Base-by-base conservation (phyloP, 1,284 basidiomycete genomes). In the Ceratobasidium sp. region DNA sequence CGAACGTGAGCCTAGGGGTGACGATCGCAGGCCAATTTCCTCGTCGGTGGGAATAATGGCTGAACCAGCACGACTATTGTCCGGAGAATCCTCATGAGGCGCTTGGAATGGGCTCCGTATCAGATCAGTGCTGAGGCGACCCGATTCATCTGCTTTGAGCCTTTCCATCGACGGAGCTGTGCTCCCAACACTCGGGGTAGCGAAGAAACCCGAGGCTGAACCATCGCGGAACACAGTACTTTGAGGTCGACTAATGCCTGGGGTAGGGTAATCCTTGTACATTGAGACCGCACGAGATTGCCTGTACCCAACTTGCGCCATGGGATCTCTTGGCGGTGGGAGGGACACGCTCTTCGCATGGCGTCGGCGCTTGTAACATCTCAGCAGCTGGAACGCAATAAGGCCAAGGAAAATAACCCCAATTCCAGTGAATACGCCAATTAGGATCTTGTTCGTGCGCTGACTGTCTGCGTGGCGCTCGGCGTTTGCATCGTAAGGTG, bases 381-480 rank as follows among this genome's bases (percentile, higher is more conserved):
- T 47, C 10, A 42, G 43, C 22, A 65, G 47, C 4, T 65, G 49
- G 20, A 65, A 65, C 20, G 49, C 35, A 34, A 53, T n/a, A 2
- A 65, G 34, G 34, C 47, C 49, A n/a, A 65, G 35, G 17, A 53
- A 32, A 47, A 65, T n/a, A 13, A 42, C 49, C 22, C 60, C 60
- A 10, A 65, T 22, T 22, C 27, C 35, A 1, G 60, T 29, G 20
- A 65, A 65, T 13, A 65, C 40, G 43, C 60, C 60, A n/a, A 43
- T 43, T 20, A 65, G 60, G 47, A 65, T 65, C 35, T 42, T 65
- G 32, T 52, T 65, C 7, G 49, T 65, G 1, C 43, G 60, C 58
- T 50, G 42, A 5, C 22, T 45, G 35, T 53, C 50, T 13, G 62
- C 62, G 12, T 31, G 47, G n/a, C 49, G 35, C 12, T 65, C 62